These are phyloP conservation scores for Aotearoamyces nothofagi DNA, from an alignment of 2,329 filamentous ascomycete species.

Conservation along the genomic window DNA sequence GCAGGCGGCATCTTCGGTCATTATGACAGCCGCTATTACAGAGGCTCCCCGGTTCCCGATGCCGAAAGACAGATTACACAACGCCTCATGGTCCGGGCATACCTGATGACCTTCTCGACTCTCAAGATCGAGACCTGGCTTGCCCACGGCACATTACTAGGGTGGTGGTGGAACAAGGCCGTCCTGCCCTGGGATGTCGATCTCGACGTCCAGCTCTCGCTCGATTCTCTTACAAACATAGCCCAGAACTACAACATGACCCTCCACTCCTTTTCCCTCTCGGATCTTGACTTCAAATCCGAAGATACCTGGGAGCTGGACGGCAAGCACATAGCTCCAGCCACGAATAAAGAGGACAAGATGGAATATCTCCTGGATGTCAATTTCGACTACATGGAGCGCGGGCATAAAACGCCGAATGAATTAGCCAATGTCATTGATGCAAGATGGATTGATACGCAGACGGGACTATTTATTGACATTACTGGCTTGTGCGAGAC, in stretches of 20 bases:
- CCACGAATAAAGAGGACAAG: slow-evolving; percentile 24
- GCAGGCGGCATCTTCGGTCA: slow-evolving; percentile 45
- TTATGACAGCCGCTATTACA: slow-evolving; percentile 62
- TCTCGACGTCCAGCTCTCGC: slow-evolving; percentile 65
- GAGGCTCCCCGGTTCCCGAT: slow-evolving; percentile 41
- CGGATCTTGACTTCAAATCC: background rate
- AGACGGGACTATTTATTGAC: slow-evolving; percentile 68
- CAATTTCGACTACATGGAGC: slow-evolving; percentile 52
- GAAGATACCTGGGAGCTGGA: slow-evolving; percentile 23
- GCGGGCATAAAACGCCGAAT: slow-evolving; percentile 42
- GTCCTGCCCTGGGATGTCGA: slow-evolving; percentile 79
- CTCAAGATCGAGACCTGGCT: slow-evolving; percentile 70
- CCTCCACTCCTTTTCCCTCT: background rate
- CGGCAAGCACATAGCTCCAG: slow-evolving; percentile 11
- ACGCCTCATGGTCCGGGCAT: slow-evolving; percentile 56
- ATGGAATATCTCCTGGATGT: slow-evolving; percentile 58
- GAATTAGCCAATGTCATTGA: slow-evolving; percentile 70
- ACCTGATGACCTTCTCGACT: slow-evolving; percentile 49
- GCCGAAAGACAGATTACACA: slow-evolving; percentile 51
- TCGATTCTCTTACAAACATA: slow-evolving; percentile 48
- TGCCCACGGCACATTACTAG: slow-evolving; percentile 68
- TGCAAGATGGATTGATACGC: slow-evolving; percentile 65
- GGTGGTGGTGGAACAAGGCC: slow-evolving; percentile 78
- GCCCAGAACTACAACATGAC: slow-evolving; percentile 37
- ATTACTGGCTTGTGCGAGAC: slow-evolving; percentile 65